phyloP scores from a whole-genome alignment of 2,329 filamentous ascomycete genomes.

The Xylaria sp. region DNA sequence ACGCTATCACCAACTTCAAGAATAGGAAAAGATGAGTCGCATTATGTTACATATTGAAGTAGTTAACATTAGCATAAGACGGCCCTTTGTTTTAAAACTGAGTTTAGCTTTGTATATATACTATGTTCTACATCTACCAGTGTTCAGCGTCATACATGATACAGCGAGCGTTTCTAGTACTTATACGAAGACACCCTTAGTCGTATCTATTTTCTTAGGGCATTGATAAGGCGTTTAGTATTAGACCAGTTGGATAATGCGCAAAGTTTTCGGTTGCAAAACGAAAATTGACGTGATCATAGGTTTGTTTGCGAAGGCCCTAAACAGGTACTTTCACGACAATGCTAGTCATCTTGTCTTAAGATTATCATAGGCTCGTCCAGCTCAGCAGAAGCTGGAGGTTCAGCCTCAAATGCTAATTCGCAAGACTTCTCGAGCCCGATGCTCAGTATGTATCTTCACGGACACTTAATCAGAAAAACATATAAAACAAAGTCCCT shows the following conservation, averaged over 20 bases:
- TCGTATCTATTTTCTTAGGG: too few species aligned
- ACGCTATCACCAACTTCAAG: too few species aligned
- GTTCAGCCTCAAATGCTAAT: not conserved
- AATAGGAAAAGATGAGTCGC: not conserved
- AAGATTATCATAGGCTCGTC: not conserved
- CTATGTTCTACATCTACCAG: too few species aligned
- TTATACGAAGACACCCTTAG: not conserved
- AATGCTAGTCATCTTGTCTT: slow-evolving; percentile 10
- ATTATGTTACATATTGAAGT: not conserved
- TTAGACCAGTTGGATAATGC: not conserved
- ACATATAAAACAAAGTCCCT: slow-evolving; percentile 8
- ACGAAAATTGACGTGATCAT: not conserved
- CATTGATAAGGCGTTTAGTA: not conserved
- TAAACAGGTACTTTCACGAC: not conserved
- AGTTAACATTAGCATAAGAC: too few species aligned
- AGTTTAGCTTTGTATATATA: too few species aligned
- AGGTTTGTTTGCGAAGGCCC: not conserved
- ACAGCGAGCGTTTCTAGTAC: too few species aligned
- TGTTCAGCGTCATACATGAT: too few species aligned
- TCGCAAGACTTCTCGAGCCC: not conserved
- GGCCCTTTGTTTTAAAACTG: too few species aligned
- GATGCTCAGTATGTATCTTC: not conserved
- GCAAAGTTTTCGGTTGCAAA: not conserved
- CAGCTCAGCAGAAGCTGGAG: not conserved
- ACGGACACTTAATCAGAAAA: slow-evolving; percentile 5